Evolutionary conservation across 2,329 filamentous ascomycete species (phyloP).

Genomic region (Xylaria sp.): DNA sequence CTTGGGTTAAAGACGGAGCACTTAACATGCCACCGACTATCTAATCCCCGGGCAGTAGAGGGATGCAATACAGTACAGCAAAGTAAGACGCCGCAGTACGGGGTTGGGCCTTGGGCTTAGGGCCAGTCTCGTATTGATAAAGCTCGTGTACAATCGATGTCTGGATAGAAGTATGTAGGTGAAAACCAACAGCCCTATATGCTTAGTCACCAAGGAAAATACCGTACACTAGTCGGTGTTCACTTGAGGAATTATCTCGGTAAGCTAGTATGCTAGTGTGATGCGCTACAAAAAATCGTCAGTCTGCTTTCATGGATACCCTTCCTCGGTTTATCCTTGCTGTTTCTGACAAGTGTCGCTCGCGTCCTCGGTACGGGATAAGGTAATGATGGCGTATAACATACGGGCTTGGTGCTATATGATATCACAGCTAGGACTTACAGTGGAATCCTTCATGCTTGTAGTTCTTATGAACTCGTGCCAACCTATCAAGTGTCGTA

Average conservation of each 20-base stretch:
- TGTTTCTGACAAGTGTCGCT: not conserved
- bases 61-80: not conserved
- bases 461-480: conserved; percentile 2
- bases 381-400: not conserved
- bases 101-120: conserved; percentile 12
- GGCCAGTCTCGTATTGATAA: conserved; percentile 18
- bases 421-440: conserved; percentile 28
- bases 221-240: not conserved
- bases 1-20: not conserved
- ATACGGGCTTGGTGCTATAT: conserved; percentile 1
- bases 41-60: not conserved
- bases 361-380: conserved; percentile 9
- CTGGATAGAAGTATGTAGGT: not conserved
- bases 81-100: not conserved
- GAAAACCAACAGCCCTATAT: conserved; percentile 5
- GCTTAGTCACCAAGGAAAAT: not conserved
- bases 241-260: too few relatives aligned
- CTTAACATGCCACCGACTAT: not conserved
- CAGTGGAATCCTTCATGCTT: conserved; percentile 1
- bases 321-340: conserved; percentile 10
- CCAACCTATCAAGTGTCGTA: not conserved
- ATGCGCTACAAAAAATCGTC: too few relatives aligned
- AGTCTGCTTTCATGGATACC: not conserved
- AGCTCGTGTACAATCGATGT: not conserved
- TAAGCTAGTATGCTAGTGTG: too few relatives aligned